Base-by-base conservation (phyloP, 176 grass and related monocot species). In the Musa itinerans region DNA sequence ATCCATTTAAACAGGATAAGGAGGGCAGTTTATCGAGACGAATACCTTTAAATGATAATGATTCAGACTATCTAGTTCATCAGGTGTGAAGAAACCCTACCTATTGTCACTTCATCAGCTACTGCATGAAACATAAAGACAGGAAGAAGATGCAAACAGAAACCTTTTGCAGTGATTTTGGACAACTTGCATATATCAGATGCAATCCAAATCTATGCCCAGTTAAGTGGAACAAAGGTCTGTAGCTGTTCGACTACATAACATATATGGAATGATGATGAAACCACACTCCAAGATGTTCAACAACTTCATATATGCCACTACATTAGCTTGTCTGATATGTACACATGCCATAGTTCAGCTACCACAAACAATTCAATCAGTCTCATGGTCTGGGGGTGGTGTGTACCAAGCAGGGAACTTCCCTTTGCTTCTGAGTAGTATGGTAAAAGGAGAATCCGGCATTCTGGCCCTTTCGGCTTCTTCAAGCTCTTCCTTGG, bases 391-490 rank as follows among this genome's bases (percentile, higher is more conserved):
- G 17, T 80, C 78, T 9, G 69, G 78, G 21, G 57, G 12, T 73
- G 2, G 13, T 9, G 69, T 65, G 50, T 93, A 98, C 94, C 90
- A 93, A n/a, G 87, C 84, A 13, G 88, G 94, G 73, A 77, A 85
- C 1, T 80, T 78, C 11, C 87, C 83, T 86, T 88, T 88, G 63
- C 80, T 87, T 75, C 83, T 88, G 19, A 93, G 82, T 25, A 98
- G 63, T 68, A 84, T 89, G 13, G 88, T 93, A 51, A 90, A 98
- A 48, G 81, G 9, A 19, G 92, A 93, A 1, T 85, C 88, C 0
- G 90, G 90, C 94, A 98, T 89, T 57, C 81, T 68, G 5, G 79
- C 88, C 43, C 82, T 80, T 23, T 87, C 86, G 73, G 92, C 90
- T 57, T 97, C 90, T 0, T 86, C 82, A 0, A 97, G 81, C 62